Evolutionary conservation across 129 eudicot genomes (phyloP), one percentile per base, ranked within the genome.

Genomic region (Pseudognaphalium luteoalbum): DNA sequence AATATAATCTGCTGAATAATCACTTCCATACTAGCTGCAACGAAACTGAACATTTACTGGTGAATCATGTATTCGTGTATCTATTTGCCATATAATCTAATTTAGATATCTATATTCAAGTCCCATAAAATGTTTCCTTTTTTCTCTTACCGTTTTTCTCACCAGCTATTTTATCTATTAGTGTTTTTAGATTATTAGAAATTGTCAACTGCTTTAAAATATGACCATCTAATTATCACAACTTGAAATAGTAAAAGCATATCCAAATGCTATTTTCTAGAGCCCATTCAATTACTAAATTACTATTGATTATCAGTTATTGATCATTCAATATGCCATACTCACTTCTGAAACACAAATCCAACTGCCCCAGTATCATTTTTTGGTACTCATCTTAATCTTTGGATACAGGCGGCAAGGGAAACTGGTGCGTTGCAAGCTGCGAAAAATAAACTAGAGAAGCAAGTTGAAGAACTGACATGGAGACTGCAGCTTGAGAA

Each of bases 341-440:
- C 7, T 57, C 28, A 57, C 62, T 57, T 57, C 29, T 29, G 7
- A 57, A 57, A 57, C 62, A 57, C 62, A n/a, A 57, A n/a, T 57
- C 28, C 62, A 20, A n/a, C 5, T 21, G 3, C 28, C 62, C 52
- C n/a, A 14, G 44, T 60, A 21, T 68, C 39, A 29, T 21, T 44
- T 59, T 52, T 41, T 66, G 50, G 51, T 76, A 51, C 56, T 72
- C 62, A 41, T 65, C 34, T 34, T 57, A 72, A 22, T 69, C 29
- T 70, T 63, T 32, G 28, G 42, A 66, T 56, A 17, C 74, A 95
- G 99, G 99, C 97, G 85, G 99, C 99, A 71, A 89, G 85, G 81
- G 97, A 95, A 87, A 95, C 99, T 51, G 99, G 99, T 75, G 99
- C 99, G 66, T 92, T 95, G 60, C 99, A 95, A 85, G 99, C 97